A percentile compares a stretch with the other conserved stretches of the same genome.
phyloP scores from a whole-genome alignment of 192 early-diverging fungal genomes.

The Coemansia sp. region DNA sequence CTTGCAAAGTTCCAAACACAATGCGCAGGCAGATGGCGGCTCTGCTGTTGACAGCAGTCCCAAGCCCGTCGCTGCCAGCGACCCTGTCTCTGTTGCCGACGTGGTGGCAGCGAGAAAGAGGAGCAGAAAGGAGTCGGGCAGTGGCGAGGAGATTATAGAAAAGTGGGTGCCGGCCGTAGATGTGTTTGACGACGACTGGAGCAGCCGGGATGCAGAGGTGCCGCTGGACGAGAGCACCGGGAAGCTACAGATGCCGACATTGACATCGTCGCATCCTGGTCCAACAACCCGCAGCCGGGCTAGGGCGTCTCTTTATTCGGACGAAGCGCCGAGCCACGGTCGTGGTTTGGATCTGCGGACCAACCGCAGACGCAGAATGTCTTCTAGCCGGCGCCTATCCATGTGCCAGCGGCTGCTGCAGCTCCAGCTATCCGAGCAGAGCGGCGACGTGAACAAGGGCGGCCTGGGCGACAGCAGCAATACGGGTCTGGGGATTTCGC shows the following conservation, averaged over 20 bases:
- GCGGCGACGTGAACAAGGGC: neutral
- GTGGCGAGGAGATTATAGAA: neutral
- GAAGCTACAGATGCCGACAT: neutral
- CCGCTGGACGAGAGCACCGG: slow-evolving; percentile 1
- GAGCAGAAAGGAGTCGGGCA: neutral
- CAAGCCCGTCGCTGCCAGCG: neutral
- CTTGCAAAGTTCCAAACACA: neutral
- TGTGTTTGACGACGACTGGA: slow-evolving; percentile 8
- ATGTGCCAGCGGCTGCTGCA: slow-evolving; percentile 43
- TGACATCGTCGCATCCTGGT: neutral
- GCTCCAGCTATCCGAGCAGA: slow-evolving; percentile 22
- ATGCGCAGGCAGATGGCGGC: neutral
- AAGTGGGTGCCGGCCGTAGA: neutral
- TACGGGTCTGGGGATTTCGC: slow-evolving; percentile 14
- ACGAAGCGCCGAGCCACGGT: neutral
- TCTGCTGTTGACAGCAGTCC: neutral
- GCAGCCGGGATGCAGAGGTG: slow-evolving; percentile 4
- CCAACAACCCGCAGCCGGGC: neutral
- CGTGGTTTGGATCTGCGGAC: slow-evolving; percentile 11
- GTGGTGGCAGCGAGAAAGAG: no score
- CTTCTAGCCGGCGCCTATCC: slow-evolving; percentile 21
- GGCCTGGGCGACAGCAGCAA: neutral
- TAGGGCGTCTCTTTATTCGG: neutral
- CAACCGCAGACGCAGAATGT: slow-evolving; percentile 26
- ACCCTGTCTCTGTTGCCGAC: neutral